These are phyloP conservation scores for Monilinia polystroma DNA, from an alignment of 2,329 filamentous ascomycete species.

Conservation along the genomic window DNA sequence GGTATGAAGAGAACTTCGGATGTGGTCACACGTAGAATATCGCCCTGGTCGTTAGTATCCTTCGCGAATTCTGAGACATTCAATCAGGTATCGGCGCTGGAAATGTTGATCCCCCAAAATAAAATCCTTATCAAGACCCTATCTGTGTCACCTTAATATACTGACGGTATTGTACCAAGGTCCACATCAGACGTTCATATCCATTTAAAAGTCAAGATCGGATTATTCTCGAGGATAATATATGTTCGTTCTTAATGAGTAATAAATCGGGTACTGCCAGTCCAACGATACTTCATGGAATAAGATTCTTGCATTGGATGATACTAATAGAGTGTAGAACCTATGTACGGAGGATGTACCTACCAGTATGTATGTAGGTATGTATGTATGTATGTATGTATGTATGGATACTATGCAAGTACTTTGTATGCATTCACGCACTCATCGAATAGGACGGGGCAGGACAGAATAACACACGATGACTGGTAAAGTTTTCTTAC, in stretches of 20 bases:
- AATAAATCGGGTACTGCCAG: not conserved
- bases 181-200: slow-evolving; percentile 3
- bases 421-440: not conserved
- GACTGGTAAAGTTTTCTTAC: slow-evolving; percentile 15
- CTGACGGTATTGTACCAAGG: not conserved
- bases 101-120: slow-evolving; percentile 11
- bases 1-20: slow-evolving; percentile 13
- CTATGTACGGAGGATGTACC: too few relatives aligned
- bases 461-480: slow-evolving; percentile 8
- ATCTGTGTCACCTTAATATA: slow-evolving; percentile 5
- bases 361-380: too few relatives aligned
- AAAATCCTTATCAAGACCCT: slow-evolving; percentile 17
- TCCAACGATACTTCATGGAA: slow-evolving; percentile 8
- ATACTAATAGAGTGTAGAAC: not conserved
- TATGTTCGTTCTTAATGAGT: not conserved
- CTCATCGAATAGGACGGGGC: not conserved
- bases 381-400: not conserved
- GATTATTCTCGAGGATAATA: not conserved
- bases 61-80: slow-evolving; percentile 18
- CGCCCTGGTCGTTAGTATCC: slow-evolving; percentile 16
- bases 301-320: slow-evolving; percentile 11
- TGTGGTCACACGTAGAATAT: slow-evolving; percentile 19
- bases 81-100: slow-evolving; percentile 16
- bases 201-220: not conserved
- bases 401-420: not conserved